Conservation (phyloP, 768 basidiomycete genomes). For the Omphalotus guepiniiformis region DNA sequence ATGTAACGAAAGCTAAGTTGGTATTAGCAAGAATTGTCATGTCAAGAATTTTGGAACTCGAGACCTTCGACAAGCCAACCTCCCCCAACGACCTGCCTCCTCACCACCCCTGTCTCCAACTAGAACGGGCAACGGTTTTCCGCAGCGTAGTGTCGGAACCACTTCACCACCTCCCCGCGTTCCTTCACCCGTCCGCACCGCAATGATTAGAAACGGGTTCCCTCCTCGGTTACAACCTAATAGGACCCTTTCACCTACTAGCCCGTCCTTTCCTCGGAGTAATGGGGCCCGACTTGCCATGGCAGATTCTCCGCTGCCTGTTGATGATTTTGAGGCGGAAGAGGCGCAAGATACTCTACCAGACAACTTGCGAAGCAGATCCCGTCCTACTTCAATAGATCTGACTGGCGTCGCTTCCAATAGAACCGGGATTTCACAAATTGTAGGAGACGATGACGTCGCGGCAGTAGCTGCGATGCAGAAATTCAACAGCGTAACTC, state of each 20-base stretch:
- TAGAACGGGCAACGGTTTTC: slow-evolving; percentile 7
- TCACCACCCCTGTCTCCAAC: slow-evolving; percentile 27
- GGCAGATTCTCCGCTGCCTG: background rate
- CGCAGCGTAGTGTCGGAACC: too few relatives aligned
- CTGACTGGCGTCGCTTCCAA: background rate
- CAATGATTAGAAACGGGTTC: slow-evolving; percentile 14
- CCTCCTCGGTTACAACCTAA: slow-evolving; percentile 21
- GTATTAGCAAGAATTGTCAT: slow-evolving; percentile 75
- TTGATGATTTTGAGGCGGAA: slow-evolving; percentile 9
- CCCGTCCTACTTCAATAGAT: background rate
- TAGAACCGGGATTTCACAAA: slow-evolving; percentile 1
- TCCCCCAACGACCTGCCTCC: slow-evolving; percentile 36
- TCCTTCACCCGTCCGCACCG: slow-evolving; percentile 8
- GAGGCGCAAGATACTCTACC: slow-evolving; percentile 6
- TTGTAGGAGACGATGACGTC: slow-evolving; percentile 2
- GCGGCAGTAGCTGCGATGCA: slow-evolving; percentile 1
- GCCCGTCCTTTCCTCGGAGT: slow-evolving; percentile 25
- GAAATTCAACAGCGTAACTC: slow-evolving; percentile 5
- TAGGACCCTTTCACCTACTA: slow-evolving; percentile 30
- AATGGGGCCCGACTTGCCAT: background rate
- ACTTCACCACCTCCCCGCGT: background rate
- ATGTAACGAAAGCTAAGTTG: background rate
- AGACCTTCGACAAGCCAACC: slow-evolving; percentile 68
- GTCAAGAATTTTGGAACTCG: slow-evolving; percentile 73
- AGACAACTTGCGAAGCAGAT: too few relatives aligned